Evolutionary conservation across 805 yeast species (phyloP), one percentile per base, ranked within the genome.

Genomic region (Lachancea meyersii): DNA sequence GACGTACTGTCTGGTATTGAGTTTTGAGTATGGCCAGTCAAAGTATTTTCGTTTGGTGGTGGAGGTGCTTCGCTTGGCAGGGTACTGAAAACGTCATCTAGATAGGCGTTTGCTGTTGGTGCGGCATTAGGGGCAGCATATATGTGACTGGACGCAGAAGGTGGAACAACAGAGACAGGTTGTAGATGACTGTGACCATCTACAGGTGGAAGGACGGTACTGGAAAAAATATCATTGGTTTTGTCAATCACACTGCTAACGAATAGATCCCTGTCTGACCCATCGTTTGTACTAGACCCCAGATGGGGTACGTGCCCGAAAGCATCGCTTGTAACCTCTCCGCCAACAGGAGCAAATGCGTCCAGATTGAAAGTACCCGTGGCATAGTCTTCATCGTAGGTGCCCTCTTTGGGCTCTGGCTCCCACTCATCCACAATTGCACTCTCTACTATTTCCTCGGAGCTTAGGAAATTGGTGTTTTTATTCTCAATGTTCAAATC

Each of bases 361-460:
- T 42, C 45, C 30, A 42, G 30, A 19, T 22, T 35, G 19, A 41
- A 41, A 13, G 22, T 19, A 5, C 31, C 31, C 3, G 40, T 18
- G 5, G 27, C 37, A 37, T 36, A 42, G 19, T 41, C 44, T 7
- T 35, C 44, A 6, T 41, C 40, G 24, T 28, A 35, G 11, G 31
- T 23, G 13, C 21, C 35, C 20, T n/a, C 16, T 36, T 42, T 36
- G 4, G 36, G 37, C 24, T 51, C 54, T 13, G 68, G 67, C 47
- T 65, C 69, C 53, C 59, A 58, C 9, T 55, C 61, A 43, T 77
- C 80, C 53, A 73, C 75, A 10, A 76, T 69, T 47, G 83, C 77
- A 53, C 82, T 73, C 20, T 77, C 76, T 2, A 79, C 76, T 35
- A 79, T 70, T 51, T 80, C 85, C 40, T 73, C 79, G 33, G 76